A percentile compares a stretch with the other conserved stretches of the same genome.
Conservation (phyloP, 306 rosid genomes). For the Benincasa hispida region DNA sequence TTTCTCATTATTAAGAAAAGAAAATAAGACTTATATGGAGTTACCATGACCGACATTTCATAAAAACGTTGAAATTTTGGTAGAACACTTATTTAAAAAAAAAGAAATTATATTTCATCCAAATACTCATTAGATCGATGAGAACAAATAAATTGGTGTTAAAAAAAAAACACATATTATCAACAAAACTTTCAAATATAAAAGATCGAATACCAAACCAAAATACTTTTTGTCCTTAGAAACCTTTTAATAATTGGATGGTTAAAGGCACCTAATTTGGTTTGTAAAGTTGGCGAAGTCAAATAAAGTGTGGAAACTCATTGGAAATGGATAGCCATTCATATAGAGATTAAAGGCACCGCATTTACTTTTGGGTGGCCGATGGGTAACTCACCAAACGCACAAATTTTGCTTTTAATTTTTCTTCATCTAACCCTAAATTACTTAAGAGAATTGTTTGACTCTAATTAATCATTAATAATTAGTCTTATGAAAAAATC, state of each 20-base stretch:
- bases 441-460: background rate
- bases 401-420: background rate
- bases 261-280: background rate
- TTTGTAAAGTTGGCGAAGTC: background rate
- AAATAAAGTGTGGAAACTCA: background rate
- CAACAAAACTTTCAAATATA: background rate
- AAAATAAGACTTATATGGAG: background rate
- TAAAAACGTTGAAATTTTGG: background rate
- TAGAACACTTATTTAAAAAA: background rate
- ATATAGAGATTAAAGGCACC: background rate
- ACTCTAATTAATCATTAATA: background rate
- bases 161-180: background rate
- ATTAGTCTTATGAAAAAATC: too few species aligned
- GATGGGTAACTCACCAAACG: background rate
- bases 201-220: too few species aligned
- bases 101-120: background rate
- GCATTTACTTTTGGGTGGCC: background rate
- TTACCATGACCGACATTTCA: background rate
- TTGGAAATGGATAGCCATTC: background rate
- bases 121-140: background rate
- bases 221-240: too few species aligned
- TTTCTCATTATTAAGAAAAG: background rate
- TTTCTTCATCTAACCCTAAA: background rate
- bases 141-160: background rate
- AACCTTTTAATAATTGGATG: background rate